Evolutionary conservation across 208 protist genomes (phyloP), one percentile per base, ranked within the genome.

Genomic region (Phytomonas sp.): DNA sequence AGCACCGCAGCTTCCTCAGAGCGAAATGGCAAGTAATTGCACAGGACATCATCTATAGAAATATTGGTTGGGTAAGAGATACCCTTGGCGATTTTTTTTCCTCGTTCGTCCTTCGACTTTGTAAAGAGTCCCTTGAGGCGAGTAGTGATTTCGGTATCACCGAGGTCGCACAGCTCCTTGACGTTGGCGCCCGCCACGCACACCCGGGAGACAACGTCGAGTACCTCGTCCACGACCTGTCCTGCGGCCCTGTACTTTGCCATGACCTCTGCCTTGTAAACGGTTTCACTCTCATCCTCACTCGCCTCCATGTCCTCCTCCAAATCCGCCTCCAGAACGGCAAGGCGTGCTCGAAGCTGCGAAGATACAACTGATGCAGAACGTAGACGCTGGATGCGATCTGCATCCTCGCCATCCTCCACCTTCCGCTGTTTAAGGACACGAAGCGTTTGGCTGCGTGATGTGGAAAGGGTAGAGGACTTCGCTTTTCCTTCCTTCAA

Each of bases 21-120:
- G 29, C 76, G 73, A 60, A 98, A 86, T 1, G 98, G 98, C 23
- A 94, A 96, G 82, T 95, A 97, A 83, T 99, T 98, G 73, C 97
- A 98, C 62, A 98, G 87, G 64, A 84, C 79, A 74, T 99, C 94
- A 81, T 99, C 99, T 37, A 99, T 87, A 29, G 96, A 98, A 59
- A 99, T 72, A 79, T 97, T 99, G 5, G 98, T 99, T 65, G 98
- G 98, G 84, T 99, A 99, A 34, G 94, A 89, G 32, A 99, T 76
- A 60, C 98, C 98, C 42, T 95, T 94, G 34, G 75, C 36, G 40
- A 93, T 74, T 33, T 76, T 78, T 37, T 80, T 83, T 10, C 68
- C 74, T 34, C 60, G 36, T 32, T 70, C 33, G 30, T 59, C 45
- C 72, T 91, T 88, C 11, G 78, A 80, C 77, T 93, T 93, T 29